Conservation (phyloP, 176 grass and related monocot genomes). For the Lolium rigidum region DNA sequence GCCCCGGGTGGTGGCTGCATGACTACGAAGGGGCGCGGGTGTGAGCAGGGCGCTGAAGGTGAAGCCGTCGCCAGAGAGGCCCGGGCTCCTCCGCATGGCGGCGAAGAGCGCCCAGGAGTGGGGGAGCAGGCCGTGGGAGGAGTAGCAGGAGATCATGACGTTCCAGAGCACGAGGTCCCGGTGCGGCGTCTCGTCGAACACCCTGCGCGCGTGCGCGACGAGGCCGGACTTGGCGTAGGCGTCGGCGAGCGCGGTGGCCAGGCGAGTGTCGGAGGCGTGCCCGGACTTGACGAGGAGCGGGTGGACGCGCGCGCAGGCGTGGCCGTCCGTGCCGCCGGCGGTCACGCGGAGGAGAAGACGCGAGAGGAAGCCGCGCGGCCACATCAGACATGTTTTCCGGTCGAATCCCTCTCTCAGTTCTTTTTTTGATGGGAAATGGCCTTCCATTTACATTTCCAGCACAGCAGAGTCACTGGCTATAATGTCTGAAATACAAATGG, state of each 20-base stretch:
- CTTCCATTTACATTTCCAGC: too few species aligned
- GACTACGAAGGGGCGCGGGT: slow-evolving; percentile 21
- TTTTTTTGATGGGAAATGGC: too few species aligned
- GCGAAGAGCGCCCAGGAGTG: slow-evolving; percentile 55
- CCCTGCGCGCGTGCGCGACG: slow-evolving; percentile 28
- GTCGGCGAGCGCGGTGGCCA: slow-evolving; percentile 49
- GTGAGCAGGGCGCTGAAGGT: slow-evolving; percentile 77
- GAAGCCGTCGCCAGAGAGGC: slow-evolving; percentile 66
- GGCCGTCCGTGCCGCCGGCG: neutral
- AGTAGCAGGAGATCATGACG: slow-evolving; percentile 79
- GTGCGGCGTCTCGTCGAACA: slow-evolving; percentile 57
- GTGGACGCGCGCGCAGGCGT: slow-evolving; percentile 24
- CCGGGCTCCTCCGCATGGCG: slow-evolving; percentile 32
- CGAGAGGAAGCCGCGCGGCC: slow-evolving; percentile 3
- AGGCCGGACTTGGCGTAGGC: slow-evolving; percentile 45
- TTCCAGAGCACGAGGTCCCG: slow-evolving; percentile 63
- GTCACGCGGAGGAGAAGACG: slow-evolving; percentile 27
- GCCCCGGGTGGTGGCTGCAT: neutral
- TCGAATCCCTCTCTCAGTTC: neutral
- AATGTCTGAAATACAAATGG: too few species aligned
- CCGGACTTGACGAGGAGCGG: slow-evolving; percentile 52
- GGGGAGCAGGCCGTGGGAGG: slow-evolving; percentile 49
- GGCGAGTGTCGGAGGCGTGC: slow-evolving; percentile 24
- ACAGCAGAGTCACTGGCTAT: too few species aligned
- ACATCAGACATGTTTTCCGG: neutral